Conservation (phyloP, 176 grass and related monocot species). For the Melocanna baccifera region DNA sequence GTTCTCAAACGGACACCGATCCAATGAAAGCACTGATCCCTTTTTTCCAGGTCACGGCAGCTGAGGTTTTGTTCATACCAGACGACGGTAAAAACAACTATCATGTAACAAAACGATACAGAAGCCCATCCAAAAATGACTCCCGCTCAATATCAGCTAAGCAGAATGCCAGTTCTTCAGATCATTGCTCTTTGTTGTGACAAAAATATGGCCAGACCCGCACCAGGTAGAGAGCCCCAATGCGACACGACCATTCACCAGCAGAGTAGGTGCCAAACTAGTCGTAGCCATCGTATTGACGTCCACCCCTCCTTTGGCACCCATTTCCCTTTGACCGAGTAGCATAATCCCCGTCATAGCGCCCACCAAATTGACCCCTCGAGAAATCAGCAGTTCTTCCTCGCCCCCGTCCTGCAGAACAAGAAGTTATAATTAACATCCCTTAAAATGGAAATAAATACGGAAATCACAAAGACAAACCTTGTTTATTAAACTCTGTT, state of each 20-base stretch:
- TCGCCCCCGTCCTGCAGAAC: constrained; percentile 37
- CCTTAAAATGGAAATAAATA: background rate
- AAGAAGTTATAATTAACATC: constrained; percentile 9
- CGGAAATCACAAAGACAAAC: background rate
- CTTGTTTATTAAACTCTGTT: background rate
- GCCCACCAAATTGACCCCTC: constrained; percentile 37
- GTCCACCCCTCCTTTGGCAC: constrained; percentile 34
- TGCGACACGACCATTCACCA: constrained; percentile 9
- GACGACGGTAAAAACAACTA: constrained; percentile 20
- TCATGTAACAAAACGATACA: constrained; percentile 10
- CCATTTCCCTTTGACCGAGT: constrained; percentile 41
- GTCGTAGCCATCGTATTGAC: constrained; percentile 37
- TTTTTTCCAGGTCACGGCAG: background rate
- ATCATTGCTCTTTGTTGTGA: constrained; percentile 12
- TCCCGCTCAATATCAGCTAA: constrained; percentile 1
- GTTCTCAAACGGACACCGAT: background rate
- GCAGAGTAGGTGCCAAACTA: background rate
- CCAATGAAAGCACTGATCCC: background rate
- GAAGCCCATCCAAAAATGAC: constrained; percentile 28
- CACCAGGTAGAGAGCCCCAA: constrained; percentile 21
- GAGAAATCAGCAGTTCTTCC: constrained; percentile 29
- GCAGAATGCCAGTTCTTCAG: constrained; percentile 7
- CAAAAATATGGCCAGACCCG: constrained; percentile 35
- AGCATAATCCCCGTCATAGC: constrained; percentile 37
- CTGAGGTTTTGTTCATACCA: constrained; percentile 10